Base-by-base conservation (phyloP, 768 basidiomycete species). In the Podaxis sp. region DNA sequence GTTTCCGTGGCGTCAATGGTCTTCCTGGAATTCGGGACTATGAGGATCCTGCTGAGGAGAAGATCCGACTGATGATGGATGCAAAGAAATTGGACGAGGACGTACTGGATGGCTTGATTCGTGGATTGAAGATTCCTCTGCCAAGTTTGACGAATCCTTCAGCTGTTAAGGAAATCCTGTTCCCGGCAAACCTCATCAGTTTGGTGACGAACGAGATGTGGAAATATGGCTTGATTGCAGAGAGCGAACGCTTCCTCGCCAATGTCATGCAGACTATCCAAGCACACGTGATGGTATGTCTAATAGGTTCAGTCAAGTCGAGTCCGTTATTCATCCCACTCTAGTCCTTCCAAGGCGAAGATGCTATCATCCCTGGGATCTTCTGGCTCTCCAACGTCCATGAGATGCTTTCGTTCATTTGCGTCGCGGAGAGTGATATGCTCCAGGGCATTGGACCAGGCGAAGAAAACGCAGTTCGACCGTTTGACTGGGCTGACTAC, bases 311-410 rank as follows among this genome's bases (percentile, higher is more conserved):
- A 48, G n/a, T 15, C 17, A 55, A 4, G 30, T 52, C 48, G 52
- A 52, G 11, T 51, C 4, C 57, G 36, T 24, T 62, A 8, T 66
- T 40, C 53, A 33, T 40, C 19, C 9, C 19, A 39, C 17, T 52
- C 26, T 64, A 95, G 93, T 93, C 91, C 13, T 97, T 94, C 80
- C 83, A 84, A 13, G 89, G 95, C 65, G 97, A 99, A 75, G 97
- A 99, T 61, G 90, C 95, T 15, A 94, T 99, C 64, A 80, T 96
- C 40, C 97, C 97, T 5, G 97, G 97, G 42, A 92, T 99, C 68
- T 99, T 93, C 83, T 99, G 97, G 97, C 81, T 99, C n/a, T 98
- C 97, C 36, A 99, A 99, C 69, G 96, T 99, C 40, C 97, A 99
- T 74, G 97, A 99, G 73, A 96, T 99, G 87, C 83, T 99, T 36